Evolutionary conservation across 805 yeast genomes (phyloP).

Genomic region (Spathaspora hagerdaliae): DNA sequence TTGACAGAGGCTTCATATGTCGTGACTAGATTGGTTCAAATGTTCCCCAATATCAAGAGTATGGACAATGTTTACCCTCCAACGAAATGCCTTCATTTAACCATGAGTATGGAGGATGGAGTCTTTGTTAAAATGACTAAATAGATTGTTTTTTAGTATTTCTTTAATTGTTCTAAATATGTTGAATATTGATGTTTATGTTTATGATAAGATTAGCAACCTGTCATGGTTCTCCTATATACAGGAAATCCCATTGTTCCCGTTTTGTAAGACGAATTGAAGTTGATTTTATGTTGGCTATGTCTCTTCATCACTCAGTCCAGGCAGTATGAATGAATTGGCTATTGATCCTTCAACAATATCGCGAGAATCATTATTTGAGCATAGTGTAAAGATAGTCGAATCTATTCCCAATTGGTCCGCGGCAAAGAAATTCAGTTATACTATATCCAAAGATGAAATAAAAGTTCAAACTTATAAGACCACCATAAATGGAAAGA

Average conservation of each 20-base stretch:
- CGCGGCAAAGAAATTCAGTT: no score
- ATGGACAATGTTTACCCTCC: slow-evolving; percentile 27
- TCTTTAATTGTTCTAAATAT: no score
- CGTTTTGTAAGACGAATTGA: no score
- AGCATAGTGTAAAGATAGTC: background rate
- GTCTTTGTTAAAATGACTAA: slow-evolving; percentile 11
- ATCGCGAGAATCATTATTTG: background rate
- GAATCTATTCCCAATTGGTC: background rate
- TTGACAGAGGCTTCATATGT: slow-evolving; percentile 48
- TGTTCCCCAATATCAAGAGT: slow-evolving; percentile 17
- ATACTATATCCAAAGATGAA: no score
- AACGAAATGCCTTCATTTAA: slow-evolving; percentile 24
- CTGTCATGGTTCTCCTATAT: no score
- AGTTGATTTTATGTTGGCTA: no score
- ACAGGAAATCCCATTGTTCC: no score
- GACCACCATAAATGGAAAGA: background rate
- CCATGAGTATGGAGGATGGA: slow-evolving; percentile 22
- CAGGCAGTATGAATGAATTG: background rate
- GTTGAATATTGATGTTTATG: no score
- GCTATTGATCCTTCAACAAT: background rate
- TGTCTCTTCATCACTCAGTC: no score
- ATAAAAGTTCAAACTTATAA: background rate
- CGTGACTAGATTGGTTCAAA: slow-evolving; percentile 29
- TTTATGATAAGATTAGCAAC: no score
- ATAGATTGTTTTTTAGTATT: no score